Percentiles rank a stretch among this genome's conserved stretches.
phyloP scores from a whole-genome alignment of 129 eudicot species.

The Artemisia tridentata region DNA sequence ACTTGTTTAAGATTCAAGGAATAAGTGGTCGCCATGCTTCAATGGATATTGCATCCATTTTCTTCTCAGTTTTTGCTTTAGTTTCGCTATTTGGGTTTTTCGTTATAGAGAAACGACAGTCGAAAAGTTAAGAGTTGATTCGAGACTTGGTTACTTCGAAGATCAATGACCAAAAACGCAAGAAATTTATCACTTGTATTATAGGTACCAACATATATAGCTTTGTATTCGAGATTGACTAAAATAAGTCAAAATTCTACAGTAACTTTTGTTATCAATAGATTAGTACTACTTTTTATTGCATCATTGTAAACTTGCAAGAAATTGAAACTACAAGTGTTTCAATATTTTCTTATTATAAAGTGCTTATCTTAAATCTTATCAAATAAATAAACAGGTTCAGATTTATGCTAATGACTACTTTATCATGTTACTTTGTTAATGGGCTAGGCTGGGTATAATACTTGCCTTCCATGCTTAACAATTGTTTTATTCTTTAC shows the following conservation, averaged over 20 bases:
- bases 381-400: not conserved
- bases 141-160: not conserved
- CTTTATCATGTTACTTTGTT: not conserved
- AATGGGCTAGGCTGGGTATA: slow-evolving; percentile 4
- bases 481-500: slow-evolving; percentile 63
- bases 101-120: slow-evolving; percentile 28
- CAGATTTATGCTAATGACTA: not conserved
- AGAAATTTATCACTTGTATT: not conserved
- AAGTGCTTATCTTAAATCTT: not conserved
- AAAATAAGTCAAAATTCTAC: too few relatives aligned
- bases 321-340: too few relatives aligned
- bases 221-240: too few relatives aligned
- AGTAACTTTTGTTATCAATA: too few relatives aligned
- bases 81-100: slow-evolving; percentile 36
- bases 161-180: too few relatives aligned
- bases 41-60: slow-evolving; percentile 37
- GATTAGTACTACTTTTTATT: too few relatives aligned
- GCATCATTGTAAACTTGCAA: too few relatives aligned
- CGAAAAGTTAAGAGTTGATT: slow-evolving; percentile 18
- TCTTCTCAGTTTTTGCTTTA: slow-evolving; percentile 42
- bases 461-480: slow-evolving; percentile 75
- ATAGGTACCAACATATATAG: too few relatives aligned
- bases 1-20: slow-evolving; percentile 39
- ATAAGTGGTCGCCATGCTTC: slow-evolving; percentile 35
- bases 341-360: too few relatives aligned